Base-by-base conservation (phyloP, 2,329 filamentous ascomycete species). In the Neodidymelliopsis sp. region DNA sequence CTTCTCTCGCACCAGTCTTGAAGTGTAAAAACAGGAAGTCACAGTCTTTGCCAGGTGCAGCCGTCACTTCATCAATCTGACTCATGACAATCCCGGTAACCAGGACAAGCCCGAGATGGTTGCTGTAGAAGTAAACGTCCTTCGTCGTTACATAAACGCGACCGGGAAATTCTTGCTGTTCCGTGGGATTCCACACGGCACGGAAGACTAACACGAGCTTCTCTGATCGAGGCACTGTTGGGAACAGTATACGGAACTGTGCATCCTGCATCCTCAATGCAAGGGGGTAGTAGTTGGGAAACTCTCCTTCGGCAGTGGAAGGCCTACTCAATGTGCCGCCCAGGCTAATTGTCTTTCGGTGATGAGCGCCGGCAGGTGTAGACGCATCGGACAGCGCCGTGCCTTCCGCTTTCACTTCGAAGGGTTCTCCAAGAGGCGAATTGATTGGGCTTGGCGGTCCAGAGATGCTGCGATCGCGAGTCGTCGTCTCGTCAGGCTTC, bases 101-200 rank as follows among this genome's bases (percentile, higher is more conserved):
- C 25, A 96, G 81, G 1, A 97, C 88, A 5, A 99, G 81, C 5
- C 94, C 94, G 70, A 97, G 86, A 67, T 97, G 90, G 66, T 97
- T 89, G 62, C 92, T 95, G 74, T 97, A 99, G 68, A 99, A 97
- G 72, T 96, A 97, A 70, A 99, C 86, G 57, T 92, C 89, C 54
- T 88, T 86, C 0, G 87, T 81, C 0, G 93, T 97, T 51, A 96
- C 86, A 70, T 95, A 99, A 18, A 96, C 86, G 42, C 94, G 85
- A 1, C 94, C 87, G 7, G 87, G 87, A 51, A 97, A 90, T 53
- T 89, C 86, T 71, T 89, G 87, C 59, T 86, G 82, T 43, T 89
- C 86, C 58, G 86, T 88, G 1, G 86, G 84, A 62, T 85, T 88
- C 91, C 94, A 99, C 0, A 91, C 90, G 12, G 92, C 93, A 34